These are phyloP conservation scores for Hanseniaspora taiwanica DNA, from an alignment of 805 yeast species.

Conservation along the genomic window DNA sequence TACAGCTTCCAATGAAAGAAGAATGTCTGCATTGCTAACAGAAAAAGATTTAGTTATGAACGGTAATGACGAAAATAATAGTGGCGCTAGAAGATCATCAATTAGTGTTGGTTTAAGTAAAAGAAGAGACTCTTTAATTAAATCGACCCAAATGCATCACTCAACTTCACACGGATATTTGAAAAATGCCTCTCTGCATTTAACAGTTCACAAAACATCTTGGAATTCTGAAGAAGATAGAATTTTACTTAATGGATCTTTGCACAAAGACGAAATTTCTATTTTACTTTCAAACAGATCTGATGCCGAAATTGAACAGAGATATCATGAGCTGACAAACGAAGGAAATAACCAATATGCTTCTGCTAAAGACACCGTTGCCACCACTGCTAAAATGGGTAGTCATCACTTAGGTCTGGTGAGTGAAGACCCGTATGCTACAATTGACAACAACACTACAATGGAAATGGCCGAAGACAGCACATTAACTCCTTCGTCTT, in stretches of 20 bases:
- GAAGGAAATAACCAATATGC: too few relatives aligned
- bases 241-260: constrained; percentile 39
- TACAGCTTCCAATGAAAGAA: constrained; percentile 3
- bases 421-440: too few relatives aligned
- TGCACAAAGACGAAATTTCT: constrained; percentile 60
- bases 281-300: constrained; percentile 61
- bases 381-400: too few relatives aligned
- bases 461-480: too few relatives aligned
- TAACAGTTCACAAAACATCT: constrained; percentile 6
- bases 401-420: too few relatives aligned
- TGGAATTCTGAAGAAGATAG: constrained; percentile 65
- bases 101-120: constrained; percentile 11
- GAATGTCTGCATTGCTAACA: constrained; percentile 3
- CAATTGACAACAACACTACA: background rate
- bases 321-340: constrained; percentile 35
- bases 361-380: too few relatives aligned
- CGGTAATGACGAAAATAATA: background rate
- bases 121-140: constrained; percentile 18
- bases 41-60: background rate
- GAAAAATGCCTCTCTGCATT: background rate
- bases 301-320: constrained; percentile 56
- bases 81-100: constrained; percentile 21
- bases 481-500: too few relatives aligned
- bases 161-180: background rate
- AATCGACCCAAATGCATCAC: constrained; percentile 1